phyloP scores from a whole-genome alignment of 2,329 filamentous ascomycete species.

The Hawksworthiomyces lignivorus region DNA sequence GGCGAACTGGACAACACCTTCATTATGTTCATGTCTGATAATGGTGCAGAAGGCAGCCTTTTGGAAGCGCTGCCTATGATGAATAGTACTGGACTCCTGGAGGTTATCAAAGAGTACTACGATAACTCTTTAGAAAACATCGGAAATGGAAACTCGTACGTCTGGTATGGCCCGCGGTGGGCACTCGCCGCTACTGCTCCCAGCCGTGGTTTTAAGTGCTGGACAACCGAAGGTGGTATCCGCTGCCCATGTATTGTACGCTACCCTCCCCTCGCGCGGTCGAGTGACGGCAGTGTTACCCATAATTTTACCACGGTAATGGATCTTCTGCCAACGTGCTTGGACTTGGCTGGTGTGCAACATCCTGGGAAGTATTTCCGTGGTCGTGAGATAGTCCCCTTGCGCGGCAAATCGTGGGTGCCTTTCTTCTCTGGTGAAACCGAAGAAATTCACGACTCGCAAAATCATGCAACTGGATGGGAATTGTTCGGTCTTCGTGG shows the following conservation, averaged over 20 bases:
- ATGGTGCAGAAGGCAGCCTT: slow-evolving; percentile 6
- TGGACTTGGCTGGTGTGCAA: too few species aligned
- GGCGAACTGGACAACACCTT: slow-evolving; percentile 53
- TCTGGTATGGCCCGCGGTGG: slow-evolving; percentile 48
- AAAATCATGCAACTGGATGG: too few species aligned
- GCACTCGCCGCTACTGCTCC: slow-evolving; percentile 21
- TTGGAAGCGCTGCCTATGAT: slow-evolving; percentile 12
- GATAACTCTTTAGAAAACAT: slow-evolving; percentile 48
- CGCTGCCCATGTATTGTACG: slow-evolving; percentile 39
- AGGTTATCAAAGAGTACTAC: slow-evolving; percentile 40
- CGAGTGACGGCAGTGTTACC: slow-evolving; percentile 16
- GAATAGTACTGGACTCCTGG: slow-evolving; percentile 14
- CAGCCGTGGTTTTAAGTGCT: slow-evolving; percentile 23
- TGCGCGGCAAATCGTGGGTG: too few species aligned
- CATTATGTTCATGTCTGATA: slow-evolving; percentile 9
- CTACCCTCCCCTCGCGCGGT: slow-evolving; percentile 9
- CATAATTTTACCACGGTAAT: too few species aligned
- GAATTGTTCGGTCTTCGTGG: too few species aligned
- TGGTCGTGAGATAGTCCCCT: too few species aligned
- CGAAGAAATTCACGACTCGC: too few species aligned
- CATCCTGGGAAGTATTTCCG: too few species aligned
- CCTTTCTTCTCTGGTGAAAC: too few species aligned
- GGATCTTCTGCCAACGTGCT: too few species aligned
- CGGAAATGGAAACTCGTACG: slow-evolving; percentile 43
- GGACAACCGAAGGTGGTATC: slow-evolving; percentile 40